Evolutionary conservation across 768 basidiomycete genomes (phyloP).

Genomic region (Serendipita sp.): DNA sequence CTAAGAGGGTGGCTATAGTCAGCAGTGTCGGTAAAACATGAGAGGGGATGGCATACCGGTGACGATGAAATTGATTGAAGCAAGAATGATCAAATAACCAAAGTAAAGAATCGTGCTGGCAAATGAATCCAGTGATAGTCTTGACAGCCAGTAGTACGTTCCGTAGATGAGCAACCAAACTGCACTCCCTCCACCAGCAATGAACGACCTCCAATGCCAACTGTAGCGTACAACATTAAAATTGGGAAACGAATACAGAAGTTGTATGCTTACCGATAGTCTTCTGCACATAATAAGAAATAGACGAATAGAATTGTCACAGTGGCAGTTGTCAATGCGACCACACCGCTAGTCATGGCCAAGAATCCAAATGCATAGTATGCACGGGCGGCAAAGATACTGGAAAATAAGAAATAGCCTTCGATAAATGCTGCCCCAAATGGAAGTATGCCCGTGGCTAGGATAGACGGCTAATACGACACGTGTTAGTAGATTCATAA

Average conservation of each 20-base stretch:
- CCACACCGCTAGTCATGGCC: slow-evolving; percentile 68
- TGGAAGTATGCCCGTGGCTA: slow-evolving; percentile 82
- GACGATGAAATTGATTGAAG: slow-evolving; percentile 71
- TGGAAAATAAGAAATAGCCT: slow-evolving; percentile 80
- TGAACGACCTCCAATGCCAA: slow-evolving; percentile 94
- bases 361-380: slow-evolving; percentile 97
- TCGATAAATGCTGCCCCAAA: slow-evolving; percentile 95
- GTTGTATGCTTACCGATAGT: slow-evolving; percentile 49
- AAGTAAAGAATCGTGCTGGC: slow-evolving; percentile 72
- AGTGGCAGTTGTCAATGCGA: slow-evolving; percentile 76
- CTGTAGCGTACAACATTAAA: slow-evolving; percentile 21
- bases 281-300: slow-evolving; percentile 85
- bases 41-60: slow-evolving; percentile 39
- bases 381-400: slow-evolving; percentile 77
- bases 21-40: neutral
- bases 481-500: neutral
- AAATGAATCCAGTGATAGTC: slow-evolving; percentile 70
- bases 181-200: slow-evolving; percentile 81
- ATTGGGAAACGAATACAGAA: slow-evolving; percentile 1
- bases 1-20: slow-evolving; percentile 21
- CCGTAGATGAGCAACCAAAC: slow-evolving; percentile 86
- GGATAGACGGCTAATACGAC: slow-evolving; percentile 29
- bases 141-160: slow-evolving; percentile 71
- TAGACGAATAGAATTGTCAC: slow-evolving; percentile 80
- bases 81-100: slow-evolving; percentile 74